phyloP scores from a whole-genome alignment of 2,329 filamentous ascomycete species.

The Beauveria sp. region DNA sequence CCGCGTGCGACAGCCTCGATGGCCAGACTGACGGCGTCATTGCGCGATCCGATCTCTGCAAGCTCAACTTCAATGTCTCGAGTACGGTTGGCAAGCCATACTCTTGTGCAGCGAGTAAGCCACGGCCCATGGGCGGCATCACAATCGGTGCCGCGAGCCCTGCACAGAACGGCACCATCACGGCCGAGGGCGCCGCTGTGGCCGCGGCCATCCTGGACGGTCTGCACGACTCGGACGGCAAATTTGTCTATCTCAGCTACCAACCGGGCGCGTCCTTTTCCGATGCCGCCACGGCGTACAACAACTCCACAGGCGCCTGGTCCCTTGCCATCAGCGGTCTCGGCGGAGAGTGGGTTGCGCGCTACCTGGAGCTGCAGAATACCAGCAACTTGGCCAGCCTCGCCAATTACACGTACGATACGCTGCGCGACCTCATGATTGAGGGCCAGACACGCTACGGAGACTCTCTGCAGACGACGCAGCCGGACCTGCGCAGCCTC shows the following conservation, averaged over 20 bases:
- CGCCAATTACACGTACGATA: conserved; percentile 43
- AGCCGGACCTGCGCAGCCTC: conserved; percentile 44
- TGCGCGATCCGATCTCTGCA: conserved; percentile 13
- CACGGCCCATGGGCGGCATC: conserved; percentile 15
- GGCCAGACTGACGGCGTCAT: not conserved
- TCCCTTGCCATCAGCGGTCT: conserved; percentile 21
- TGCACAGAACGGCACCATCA: conserved; percentile 26
- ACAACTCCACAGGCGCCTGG: conserved; percentile 23
- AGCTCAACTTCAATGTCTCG: conserved; percentile 23
- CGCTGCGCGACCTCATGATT: conserved; percentile 42
- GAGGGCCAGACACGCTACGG: conserved; percentile 38
- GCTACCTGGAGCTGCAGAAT: conserved; percentile 30
- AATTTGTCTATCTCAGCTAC: conserved; percentile 27
- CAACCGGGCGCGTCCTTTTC: conserved; percentile 24
- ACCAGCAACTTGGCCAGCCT: conserved; percentile 29
- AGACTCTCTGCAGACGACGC: conserved; percentile 45
- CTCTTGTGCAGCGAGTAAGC: conserved; percentile 19
- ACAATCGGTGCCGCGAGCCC: conserved; percentile 10
- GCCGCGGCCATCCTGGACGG: conserved; percentile 27
- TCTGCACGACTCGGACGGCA: conserved; percentile 26
- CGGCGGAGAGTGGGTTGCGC: conserved; percentile 29
- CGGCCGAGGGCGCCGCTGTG: conserved; percentile 24
- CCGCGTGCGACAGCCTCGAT: not conserved
- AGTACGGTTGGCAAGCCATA: conserved; percentile 24
- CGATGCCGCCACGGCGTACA: conserved; percentile 26